A percentile compares a stretch with the other conserved stretches of the same genome.
Conservation (phyloP, 192 early-diverging fungal genomes). For the Linnemannia hyalina region DNA sequence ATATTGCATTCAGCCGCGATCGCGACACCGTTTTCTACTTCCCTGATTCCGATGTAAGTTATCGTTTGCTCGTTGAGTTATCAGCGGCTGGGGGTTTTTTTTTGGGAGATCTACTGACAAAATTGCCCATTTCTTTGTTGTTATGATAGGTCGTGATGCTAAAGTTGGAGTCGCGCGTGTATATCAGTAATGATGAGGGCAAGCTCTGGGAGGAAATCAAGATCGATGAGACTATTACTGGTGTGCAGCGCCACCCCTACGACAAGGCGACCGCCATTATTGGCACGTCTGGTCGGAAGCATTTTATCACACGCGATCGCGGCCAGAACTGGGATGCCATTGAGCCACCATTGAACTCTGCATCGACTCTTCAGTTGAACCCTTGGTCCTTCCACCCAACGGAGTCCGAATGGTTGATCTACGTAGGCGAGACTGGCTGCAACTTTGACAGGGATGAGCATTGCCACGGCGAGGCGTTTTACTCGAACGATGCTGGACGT, state of each 20-base stretch:
- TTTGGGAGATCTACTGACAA: neutral
- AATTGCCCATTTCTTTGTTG: neutral
- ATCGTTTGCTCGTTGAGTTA: neutral
- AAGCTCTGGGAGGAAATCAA: conserved; percentile 65
- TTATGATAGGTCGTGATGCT: conserved; percentile 57
- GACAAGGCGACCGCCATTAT: conserved; percentile 72
- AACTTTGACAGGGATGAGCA: conserved; percentile 43
- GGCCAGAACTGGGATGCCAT: conserved; percentile 69
- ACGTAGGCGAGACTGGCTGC: conserved; percentile 73
- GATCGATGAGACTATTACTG: conserved; percentile 54
- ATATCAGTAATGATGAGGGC: conserved; percentile 76
- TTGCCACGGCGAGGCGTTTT: conserved; percentile 83
- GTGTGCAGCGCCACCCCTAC: conserved; percentile 75
- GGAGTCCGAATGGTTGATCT: conserved; percentile 86
- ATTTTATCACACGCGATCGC: conserved; percentile 72
- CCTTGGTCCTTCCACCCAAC: conserved; percentile 84
- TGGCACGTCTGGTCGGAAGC: conserved; percentile 61
- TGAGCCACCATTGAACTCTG: conserved; percentile 71
- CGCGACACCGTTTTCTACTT: conserved; percentile 46
- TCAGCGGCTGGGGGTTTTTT: neutral
- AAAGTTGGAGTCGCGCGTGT: conserved; percentile 63
- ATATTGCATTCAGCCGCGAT: conserved; percentile 16
- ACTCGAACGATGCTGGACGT: conserved; percentile 78
- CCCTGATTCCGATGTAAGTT: conserved; percentile 53
- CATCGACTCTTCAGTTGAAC: conserved; percentile 68